Evolutionary conservation across 1,139 yeast species (phyloP).

Genomic region (Taiozyma onychis): DNA sequence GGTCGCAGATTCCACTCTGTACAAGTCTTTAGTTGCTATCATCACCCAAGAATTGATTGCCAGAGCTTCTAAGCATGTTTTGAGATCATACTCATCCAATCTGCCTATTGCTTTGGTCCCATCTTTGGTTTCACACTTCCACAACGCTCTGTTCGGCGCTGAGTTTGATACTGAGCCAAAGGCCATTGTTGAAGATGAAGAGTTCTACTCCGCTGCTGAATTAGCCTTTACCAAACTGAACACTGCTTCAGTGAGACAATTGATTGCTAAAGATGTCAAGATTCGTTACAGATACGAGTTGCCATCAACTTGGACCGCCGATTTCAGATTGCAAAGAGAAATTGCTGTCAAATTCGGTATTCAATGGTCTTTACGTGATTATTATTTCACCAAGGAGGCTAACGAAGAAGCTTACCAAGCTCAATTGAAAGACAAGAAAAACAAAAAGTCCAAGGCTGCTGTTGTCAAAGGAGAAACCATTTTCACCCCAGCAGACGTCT

Average conservation of each 20-base stretch:
- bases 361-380: slow-evolving; percentile 57
- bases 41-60: slow-evolving; percentile 68
- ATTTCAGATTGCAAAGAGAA: slow-evolving; percentile 57
- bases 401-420: slow-evolving; percentile 32
- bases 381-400: slow-evolving; percentile 36
- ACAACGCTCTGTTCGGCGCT: slow-evolving; percentile 64
- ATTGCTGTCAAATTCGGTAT: slow-evolving; percentile 77
- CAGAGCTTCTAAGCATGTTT: slow-evolving; percentile 71
- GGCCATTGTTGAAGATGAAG: slow-evolving; percentile 34
- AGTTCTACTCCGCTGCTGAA: slow-evolving; percentile 39
- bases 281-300: slow-evolving; percentile 59
- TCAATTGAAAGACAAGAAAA: slow-evolving; percentile 29
- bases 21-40: slow-evolving; percentile 42
- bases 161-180: slow-evolving; percentile 39
- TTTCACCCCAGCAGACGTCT: slow-evolving; percentile 58
- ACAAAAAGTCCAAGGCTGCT: slow-evolving; percentile 31
- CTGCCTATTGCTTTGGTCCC: slow-evolving; percentile 56
- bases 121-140: slow-evolving; percentile 60
- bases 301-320: slow-evolving; percentile 42
- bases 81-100: slow-evolving; percentile 43
- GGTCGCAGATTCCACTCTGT: slow-evolving; percentile 27
- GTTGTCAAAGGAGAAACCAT: slow-evolving; percentile 23
- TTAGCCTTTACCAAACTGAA: slow-evolving; percentile 42
- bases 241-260: slow-evolving; percentile 37
- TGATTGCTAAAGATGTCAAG: slow-evolving; percentile 46